A percentile compares a stretch with the other conserved stretches of the same genome.
These are phyloP conservation scores for Candida khao-thaluensis DNA, from an alignment of 805 yeast species.

Conservation along the genomic window DNA sequence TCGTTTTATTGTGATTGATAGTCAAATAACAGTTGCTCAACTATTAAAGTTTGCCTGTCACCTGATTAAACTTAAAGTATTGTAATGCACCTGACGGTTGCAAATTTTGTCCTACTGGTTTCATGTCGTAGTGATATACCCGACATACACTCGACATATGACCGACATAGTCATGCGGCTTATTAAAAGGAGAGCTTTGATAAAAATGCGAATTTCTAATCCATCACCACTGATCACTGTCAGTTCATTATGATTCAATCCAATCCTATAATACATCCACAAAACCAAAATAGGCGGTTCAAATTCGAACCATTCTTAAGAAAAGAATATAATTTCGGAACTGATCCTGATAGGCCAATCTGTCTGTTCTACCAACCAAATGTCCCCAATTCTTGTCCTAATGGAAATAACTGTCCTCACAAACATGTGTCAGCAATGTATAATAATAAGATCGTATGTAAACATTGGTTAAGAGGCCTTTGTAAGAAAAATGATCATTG, in stretches of 20 bases:
- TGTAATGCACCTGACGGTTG: slow-evolving; percentile 7
- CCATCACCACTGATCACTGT: too few species aligned
- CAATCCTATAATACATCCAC: slow-evolving; percentile 42
- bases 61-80: too few species aligned
- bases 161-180: too few species aligned
- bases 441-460: slow-evolving; percentile 74
- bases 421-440: slow-evolving; percentile 67
- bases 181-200: too few species aligned
- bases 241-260: slow-evolving; percentile 33
- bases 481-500: slow-evolving; percentile 97
- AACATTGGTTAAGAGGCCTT: slow-evolving; percentile 96
- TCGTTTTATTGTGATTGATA: slow-evolving; percentile 2
- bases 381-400: slow-evolving; percentile 71
- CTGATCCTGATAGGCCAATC: slow-evolving; percentile 86
- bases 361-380: slow-evolving; percentile 66
- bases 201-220: background rate
- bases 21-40: too few species aligned
- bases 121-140: too few species aligned
- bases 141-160: too few species aligned
- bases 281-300: slow-evolving; percentile 37
- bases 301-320: slow-evolving; percentile 82
- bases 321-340: slow-evolving; percentile 75
- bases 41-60: too few species aligned
- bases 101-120: background rate
- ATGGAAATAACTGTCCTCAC: slow-evolving; percentile 81